Evolutionary conservation across 139 green algal genomes (phyloP).

Genomic region (Tetraselmis striata): DNA sequence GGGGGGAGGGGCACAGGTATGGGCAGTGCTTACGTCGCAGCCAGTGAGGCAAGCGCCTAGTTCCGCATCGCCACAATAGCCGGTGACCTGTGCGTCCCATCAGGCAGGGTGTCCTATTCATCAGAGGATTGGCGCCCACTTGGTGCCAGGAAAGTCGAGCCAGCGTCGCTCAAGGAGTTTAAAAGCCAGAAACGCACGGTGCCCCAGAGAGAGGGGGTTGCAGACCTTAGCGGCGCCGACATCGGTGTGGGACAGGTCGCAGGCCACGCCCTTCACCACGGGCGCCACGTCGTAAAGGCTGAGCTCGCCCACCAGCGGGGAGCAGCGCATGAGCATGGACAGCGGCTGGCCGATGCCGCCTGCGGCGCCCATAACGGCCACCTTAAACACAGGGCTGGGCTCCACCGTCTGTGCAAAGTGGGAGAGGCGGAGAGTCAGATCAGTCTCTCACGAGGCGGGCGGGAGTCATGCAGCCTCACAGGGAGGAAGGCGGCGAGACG

Average conservation of each 20-base stretch:
- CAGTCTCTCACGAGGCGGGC: no score
- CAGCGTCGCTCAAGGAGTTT: no score
- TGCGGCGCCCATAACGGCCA: not conserved
- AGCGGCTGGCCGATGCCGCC: constrained; percentile 30
- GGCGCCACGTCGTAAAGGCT: constrained; percentile 93
- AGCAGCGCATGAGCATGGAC: constrained; percentile 66
- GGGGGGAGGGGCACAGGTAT: no score
- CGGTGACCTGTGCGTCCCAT: constrained; percentile 71
- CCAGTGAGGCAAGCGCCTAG: constrained; percentile 66
- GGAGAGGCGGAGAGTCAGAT: no score
- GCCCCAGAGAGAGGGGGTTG: no score
- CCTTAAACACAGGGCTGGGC: not conserved
- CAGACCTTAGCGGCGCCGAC: constrained; percentile 69
- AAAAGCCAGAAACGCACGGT: no score
- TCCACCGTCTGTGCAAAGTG: not conserved
- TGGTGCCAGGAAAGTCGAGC: no score
- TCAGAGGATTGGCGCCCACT: no score
- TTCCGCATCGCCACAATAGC: constrained; percentile 64
- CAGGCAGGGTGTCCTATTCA: no score
- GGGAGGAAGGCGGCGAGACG: no score
- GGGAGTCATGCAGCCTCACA: no score
- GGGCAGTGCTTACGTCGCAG: constrained; percentile 48
- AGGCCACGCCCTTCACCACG: constrained; percentile 78
- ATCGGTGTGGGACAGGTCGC: constrained; percentile 91
- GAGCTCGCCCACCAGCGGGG: constrained; percentile 75